Evolutionary conservation across 108 stramenopile genomes (phyloP).

Genomic region (Nitzschia inconspicua): DNA sequence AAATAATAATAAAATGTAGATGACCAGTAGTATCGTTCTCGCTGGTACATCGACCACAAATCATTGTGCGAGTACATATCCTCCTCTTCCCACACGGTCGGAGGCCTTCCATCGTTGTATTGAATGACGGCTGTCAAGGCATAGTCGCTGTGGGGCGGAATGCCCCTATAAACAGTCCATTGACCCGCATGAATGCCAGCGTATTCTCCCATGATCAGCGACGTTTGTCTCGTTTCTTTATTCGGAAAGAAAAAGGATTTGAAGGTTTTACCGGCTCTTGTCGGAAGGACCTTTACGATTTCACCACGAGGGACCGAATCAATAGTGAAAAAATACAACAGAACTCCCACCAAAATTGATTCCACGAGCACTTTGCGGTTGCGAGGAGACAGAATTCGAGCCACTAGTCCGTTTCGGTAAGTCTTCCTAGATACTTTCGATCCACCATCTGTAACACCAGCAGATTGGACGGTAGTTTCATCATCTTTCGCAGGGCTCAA

Average conservation of each 20-base stretch:
- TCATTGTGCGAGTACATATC: neutral
- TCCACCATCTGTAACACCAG: neutral
- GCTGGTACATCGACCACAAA: neutral
- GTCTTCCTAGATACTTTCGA: neutral
- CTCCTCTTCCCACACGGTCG: neutral
- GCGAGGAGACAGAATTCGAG: neutral
- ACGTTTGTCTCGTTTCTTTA: neutral
- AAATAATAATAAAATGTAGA: constrained; percentile 7
- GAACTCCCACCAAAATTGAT: neutral
- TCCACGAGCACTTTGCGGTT: neutral
- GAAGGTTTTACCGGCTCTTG: neutral
- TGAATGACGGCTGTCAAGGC: constrained; percentile 4
- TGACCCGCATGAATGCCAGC: constrained; percentile 1
- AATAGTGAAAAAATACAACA: neutral
- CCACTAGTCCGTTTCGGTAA: no score
- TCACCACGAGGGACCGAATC: neutral
- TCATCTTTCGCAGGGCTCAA: neutral
- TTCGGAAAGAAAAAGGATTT: neutral
- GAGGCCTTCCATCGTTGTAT: constrained; percentile 5
- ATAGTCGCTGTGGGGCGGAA: neutral
- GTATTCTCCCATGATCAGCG: neutral
- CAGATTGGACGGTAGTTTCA: neutral
- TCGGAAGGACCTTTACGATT: neutral
- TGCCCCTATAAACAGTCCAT: neutral
- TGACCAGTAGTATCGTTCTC: constrained; percentile 7